A percentile compares a stretch with the other conserved stretches of the same genome.
Conservation (phyloP, 768 basidiomycete species). For the Lactifluus hygrophoroides region DNA sequence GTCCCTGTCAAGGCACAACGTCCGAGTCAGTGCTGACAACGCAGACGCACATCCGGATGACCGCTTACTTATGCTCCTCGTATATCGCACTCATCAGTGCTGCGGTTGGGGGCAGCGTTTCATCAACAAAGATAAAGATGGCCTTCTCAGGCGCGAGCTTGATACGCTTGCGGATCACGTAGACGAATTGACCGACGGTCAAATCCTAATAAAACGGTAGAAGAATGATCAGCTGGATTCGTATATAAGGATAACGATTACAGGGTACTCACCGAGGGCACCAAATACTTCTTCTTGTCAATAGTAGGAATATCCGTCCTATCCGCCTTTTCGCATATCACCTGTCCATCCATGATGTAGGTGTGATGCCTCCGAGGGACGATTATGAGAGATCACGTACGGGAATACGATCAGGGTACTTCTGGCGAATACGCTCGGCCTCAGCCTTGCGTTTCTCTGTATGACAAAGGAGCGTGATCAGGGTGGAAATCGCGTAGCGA, state of each 20-base stretch:
- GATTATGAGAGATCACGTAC: conserved; percentile 42
- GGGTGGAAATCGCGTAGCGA: conserved; percentile 25
- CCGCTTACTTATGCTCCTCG: conserved; percentile 90
- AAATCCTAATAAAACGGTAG: conserved; percentile 56
- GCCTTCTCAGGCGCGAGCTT: conserved; percentile 99
- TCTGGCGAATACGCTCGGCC: conserved; percentile 96
- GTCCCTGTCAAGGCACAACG: conserved; percentile 49
- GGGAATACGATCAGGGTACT: conserved; percentile 97
- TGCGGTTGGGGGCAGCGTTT: conserved; percentile 95
- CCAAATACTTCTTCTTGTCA: conserved; percentile 99
- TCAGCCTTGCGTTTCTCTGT: conserved; percentile 99
- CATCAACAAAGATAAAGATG: conserved; percentile 99
- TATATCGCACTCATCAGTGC: conserved; percentile 98
- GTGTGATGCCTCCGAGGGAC: background rate
- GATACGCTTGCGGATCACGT: conserved; percentile 99
- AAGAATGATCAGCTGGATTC: conserved; percentile 12
- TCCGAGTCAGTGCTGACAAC: background rate
- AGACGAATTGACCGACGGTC: conserved; percentile 97
- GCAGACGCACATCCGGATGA: background rate
- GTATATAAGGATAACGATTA: conserved; percentile 5
- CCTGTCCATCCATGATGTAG: conserved; percentile 39
- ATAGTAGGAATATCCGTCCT: conserved; percentile 97
- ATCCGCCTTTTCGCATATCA: conserved; percentile 99
- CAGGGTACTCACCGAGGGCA: conserved; percentile 69
- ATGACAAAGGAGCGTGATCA: conserved; percentile 28